Evolutionary conservation across 257 asterid species (phyloP), one percentile per base, ranked within the genome.

Genomic region (Ballota nigra): DNA sequence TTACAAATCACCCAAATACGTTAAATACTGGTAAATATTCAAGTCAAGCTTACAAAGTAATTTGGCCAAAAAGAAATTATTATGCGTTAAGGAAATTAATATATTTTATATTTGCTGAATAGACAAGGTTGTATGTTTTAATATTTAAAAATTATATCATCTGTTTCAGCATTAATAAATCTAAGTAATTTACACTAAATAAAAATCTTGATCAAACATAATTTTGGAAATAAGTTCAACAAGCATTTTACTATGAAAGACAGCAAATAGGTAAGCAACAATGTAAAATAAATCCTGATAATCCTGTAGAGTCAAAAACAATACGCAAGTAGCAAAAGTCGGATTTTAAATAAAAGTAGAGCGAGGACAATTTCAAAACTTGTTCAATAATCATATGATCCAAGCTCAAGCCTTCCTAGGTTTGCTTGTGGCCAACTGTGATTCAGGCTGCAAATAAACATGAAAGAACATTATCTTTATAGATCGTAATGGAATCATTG

Each of bases 401-500:
- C 8, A 3, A 47, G 23, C 66, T 80, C 78, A 82, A 66, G 84
- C 69, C 69, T 70, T 62, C 82, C 84, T 70, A 4, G 83, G 75
- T 73, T 82, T 82, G 80, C 78, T 69, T 0, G 83, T 57, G 0
- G 81, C 79, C 75, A 82, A 28, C 75, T 72, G 81, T 1, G 81
- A 68, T 61, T 82, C 86, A 0, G 80, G 71, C 84, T 81, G 86
- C 55, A 63, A 62, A 64, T 9, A 64, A 28, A 45, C 47, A 69
- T 29, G 13, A 22, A 40, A 41, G 20, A 20, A 73, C 6, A 49
- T 47, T 34, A 7, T 3, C 38, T 8, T 59, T 33, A 65, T 0
- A n/a, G 2, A 8, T 3, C 3, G 18, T 15, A 28, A 51, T 11
- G 23, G 24, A 7, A 58, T 29, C 13, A 33, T 15, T 6, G 6